These are phyloP conservation scores for Meyerozyma athensensis DNA, from an alignment of 1,139 yeast species.

Conservation along the genomic window DNA sequence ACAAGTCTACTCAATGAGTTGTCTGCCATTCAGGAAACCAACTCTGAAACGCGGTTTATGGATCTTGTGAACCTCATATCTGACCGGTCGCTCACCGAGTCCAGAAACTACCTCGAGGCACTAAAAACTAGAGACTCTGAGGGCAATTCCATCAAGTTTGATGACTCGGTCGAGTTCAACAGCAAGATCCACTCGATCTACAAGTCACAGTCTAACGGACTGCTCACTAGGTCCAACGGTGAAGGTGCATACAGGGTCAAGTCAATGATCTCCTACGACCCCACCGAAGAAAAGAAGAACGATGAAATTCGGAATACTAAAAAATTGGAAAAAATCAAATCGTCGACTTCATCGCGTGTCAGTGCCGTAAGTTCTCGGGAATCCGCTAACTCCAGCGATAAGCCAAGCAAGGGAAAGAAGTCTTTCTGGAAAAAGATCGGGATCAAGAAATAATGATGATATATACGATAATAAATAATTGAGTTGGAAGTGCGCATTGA, in stretches of 20 bases:
- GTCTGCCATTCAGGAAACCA: conserved; percentile 7
- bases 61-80: conserved; percentile 24
- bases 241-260: conserved; percentile 37
- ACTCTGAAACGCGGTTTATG: conserved; percentile 15
- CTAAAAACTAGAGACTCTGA: conserved; percentile 6
- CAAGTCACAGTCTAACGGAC: conserved; percentile 17
- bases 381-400: conserved; percentile 9
- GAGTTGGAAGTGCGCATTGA: neutral
- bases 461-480: neutral
- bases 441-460: conserved; percentile 19
- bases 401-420: conserved; percentile 17
- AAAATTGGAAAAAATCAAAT: conserved; percentile 10
- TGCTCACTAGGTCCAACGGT: conserved; percentile 4
- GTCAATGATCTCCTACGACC: conserved; percentile 32
- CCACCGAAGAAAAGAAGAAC: conserved; percentile 21
- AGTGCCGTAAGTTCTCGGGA: conserved; percentile 11
- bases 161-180: conserved; percentile 20
- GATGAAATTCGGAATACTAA: conserved; percentile 17
- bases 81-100: conserved; percentile 26
- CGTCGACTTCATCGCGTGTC: conserved; percentile 8
- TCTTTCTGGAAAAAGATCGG: conserved; percentile 32
- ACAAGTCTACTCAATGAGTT: neutral
- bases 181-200: conserved; percentile 32
- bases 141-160: conserved; percentile 13
- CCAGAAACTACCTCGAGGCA: conserved; percentile 20